A percentile compares a stretch with the other conserved stretches of the same genome.
phyloP scores from a whole-genome alignment of 2,329 filamentous ascomycete species.

The Stachybotrys chartarum region DNA sequence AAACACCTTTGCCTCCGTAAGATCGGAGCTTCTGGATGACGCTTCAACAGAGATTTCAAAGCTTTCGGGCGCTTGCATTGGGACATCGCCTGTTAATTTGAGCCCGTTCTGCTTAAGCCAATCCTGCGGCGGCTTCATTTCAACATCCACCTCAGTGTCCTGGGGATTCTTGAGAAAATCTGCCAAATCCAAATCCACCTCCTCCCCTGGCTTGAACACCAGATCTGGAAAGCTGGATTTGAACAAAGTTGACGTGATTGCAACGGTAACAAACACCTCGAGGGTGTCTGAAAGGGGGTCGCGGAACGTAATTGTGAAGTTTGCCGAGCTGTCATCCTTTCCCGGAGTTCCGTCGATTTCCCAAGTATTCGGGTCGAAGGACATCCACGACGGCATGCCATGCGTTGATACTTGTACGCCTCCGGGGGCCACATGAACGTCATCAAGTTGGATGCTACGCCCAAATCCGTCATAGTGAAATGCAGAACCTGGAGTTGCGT shows the following conservation, averaged over 20 bases:
- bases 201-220: conserved; percentile 30
- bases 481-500: conserved; percentile 44
- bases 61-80: conserved; percentile 23
- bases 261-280: conserved; percentile 40
- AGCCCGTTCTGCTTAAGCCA: conserved; percentile 36
- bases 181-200: conserved; percentile 34
- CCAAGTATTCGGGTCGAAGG: conserved; percentile 55
- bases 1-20: conserved; percentile 29
- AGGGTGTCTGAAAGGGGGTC: conserved; percentile 55
- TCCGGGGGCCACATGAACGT: conserved; percentile 35
- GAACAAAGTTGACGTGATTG: conserved; percentile 30
- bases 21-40: conserved; percentile 21
- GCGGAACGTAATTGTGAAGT: conserved; percentile 54
- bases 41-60: conserved; percentile 23
- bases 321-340: conserved; percentile 47
- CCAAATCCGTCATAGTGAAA: conserved; percentile 47
- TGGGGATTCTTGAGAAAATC: conserved; percentile 32
- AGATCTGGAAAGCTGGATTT: conserved; percentile 30
- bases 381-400: conserved; percentile 61
- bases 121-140: conserved; percentile 24
- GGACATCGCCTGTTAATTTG: conserved; percentile 33
- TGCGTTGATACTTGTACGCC: conserved; percentile 46
- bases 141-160: conserved; percentile 29
- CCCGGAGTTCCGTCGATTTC: conserved; percentile 59
- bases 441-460: conserved; percentile 50